These are phyloP conservation scores for Vigna angularis DNA, from an alignment of 306 rosid genomes.

Conservation along the genomic window DNA sequence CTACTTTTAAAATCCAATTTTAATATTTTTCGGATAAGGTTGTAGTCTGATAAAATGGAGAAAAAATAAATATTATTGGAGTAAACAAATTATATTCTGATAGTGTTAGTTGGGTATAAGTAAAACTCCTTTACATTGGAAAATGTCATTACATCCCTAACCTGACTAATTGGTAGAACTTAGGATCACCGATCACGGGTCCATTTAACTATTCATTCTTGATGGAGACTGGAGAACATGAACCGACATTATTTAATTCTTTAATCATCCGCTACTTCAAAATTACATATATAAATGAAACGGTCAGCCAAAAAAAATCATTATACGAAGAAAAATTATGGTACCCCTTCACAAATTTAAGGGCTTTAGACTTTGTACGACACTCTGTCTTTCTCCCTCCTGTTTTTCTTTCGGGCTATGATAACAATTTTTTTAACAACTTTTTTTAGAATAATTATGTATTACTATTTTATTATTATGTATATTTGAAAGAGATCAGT, in stretches of 20 bases:
- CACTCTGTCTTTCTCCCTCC: background rate
- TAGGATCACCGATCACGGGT: background rate
- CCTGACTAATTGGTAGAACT: slow-evolving; percentile 15
- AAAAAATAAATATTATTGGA: background rate
- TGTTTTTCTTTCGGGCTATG: background rate
- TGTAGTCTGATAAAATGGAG: background rate
- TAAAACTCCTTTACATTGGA: background rate
- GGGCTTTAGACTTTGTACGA: background rate
- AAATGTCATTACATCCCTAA: slow-evolving; percentile 6
- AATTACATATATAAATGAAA: background rate
- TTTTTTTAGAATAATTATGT: too few species aligned
- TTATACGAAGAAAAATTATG: background rate
- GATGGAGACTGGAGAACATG: slow-evolving; percentile 10
- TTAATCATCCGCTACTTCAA: background rate
- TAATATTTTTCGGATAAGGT: background rate
- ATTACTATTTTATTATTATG: too few species aligned
- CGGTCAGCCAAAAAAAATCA: background rate
- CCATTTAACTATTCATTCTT: slow-evolving; percentile 22
- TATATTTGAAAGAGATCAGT: too few species aligned
- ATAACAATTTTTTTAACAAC: too few species aligned
- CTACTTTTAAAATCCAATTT: background rate
- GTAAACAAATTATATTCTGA: background rate
- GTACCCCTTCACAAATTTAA: background rate
- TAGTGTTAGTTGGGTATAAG: background rate
- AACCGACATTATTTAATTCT: background rate